phyloP scores from a whole-genome alignment of 495 filamentous ascomycete species.

The Jackrogersella multiformis region DNA sequence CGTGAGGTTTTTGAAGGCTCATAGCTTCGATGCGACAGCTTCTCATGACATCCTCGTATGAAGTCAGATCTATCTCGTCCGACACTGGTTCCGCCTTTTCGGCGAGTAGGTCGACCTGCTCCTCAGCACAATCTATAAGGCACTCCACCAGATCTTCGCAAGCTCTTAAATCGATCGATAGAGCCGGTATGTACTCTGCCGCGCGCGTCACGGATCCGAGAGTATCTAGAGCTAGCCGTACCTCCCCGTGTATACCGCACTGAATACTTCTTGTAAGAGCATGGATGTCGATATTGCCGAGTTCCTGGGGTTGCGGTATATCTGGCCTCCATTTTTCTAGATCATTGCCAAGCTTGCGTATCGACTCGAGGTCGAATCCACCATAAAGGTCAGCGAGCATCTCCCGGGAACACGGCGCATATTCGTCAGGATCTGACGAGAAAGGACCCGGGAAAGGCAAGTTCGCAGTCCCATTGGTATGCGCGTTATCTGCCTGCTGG shows the following conservation, averaged over 20 bases:
- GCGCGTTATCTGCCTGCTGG: conserved; percentile 45
- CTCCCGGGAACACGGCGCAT: conserved; percentile 70
- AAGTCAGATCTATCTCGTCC: conserved; percentile 77
- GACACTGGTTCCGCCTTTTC: conserved; percentile 85
- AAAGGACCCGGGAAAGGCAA: conserved; percentile 49
- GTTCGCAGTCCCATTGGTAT: conserved; percentile 37
- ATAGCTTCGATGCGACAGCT: conserved; percentile 76
- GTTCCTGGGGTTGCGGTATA: conserved; percentile 76
- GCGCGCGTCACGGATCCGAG: conserved; percentile 77
- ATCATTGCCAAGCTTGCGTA: conserved; percentile 69
- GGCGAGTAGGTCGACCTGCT: conserved; percentile 80
- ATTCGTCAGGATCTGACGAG: conserved; percentile 54
- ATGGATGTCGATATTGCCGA: conserved; percentile 88
- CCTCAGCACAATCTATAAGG: conserved; percentile 88
- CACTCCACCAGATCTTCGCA: conserved; percentile 91
- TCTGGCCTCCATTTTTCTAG: conserved; percentile 72
- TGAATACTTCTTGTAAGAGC: conserved; percentile 93
- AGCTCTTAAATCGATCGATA: conserved; percentile 63
- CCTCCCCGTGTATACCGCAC: conserved; percentile 87
- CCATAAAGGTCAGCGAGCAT: conserved; percentile 64
- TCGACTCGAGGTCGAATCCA: conserved; percentile 68
- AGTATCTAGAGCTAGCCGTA: conserved; percentile 86
- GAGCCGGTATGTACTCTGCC: conserved; percentile 61
- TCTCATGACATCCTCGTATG: conserved; percentile 89
- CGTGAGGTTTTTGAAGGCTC: conserved; percentile 70